Evolutionary conservation across 768 basidiomycete genomes (phyloP).

Genomic region (Amanita subjunquillea): DNA sequence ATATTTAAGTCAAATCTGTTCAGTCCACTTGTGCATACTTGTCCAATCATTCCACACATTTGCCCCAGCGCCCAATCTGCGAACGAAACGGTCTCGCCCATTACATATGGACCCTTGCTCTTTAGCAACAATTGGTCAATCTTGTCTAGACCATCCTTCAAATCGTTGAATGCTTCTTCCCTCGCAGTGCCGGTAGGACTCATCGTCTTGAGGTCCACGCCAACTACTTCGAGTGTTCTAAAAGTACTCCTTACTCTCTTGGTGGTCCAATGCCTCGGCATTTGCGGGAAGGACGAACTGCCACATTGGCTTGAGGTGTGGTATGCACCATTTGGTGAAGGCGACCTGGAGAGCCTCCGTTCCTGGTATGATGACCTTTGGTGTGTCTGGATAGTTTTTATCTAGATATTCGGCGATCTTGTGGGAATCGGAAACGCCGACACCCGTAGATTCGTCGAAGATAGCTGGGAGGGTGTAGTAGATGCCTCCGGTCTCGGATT

Average conservation of each 20-base stretch:
- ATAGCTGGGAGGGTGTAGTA: conserved; percentile 34
- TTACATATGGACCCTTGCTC: conserved; percentile 8
- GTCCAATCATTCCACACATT: neutral
- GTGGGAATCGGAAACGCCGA: conserved; percentile 23
- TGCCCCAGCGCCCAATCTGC: conserved; percentile 2
- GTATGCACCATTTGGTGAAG: conserved; percentile 14
- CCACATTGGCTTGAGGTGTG: conserved; percentile 1
- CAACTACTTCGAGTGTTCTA: conserved; percentile 24
- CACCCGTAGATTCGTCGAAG: conserved; percentile 26
- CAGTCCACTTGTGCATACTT: neutral
- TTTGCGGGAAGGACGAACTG: neutral
- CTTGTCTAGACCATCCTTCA: conserved; percentile 21
- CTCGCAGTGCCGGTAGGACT: conserved; percentile 14
- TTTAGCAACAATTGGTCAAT: conserved; percentile 16
- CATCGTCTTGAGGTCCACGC: conserved; percentile 24
- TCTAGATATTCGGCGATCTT: conserved; percentile 36
- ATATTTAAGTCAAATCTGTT: neutral
- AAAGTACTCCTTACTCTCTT: conserved; percentile 20
- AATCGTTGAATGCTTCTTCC: conserved; percentile 22
- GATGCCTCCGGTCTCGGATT: conserved; percentile 14
- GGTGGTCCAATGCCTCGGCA: conserved; percentile 10
- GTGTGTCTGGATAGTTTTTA: conserved; percentile 26
- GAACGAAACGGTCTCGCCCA: conserved; percentile 16
- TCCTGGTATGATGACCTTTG: conserved; percentile 21
- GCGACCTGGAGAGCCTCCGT: conserved; percentile 21